Percentiles rank a stretch among this genome's conserved stretches.
phyloP scores from a whole-genome alignment of 1,139 yeast genomes.

The Groenewaldozyma auringiensis region DNA sequence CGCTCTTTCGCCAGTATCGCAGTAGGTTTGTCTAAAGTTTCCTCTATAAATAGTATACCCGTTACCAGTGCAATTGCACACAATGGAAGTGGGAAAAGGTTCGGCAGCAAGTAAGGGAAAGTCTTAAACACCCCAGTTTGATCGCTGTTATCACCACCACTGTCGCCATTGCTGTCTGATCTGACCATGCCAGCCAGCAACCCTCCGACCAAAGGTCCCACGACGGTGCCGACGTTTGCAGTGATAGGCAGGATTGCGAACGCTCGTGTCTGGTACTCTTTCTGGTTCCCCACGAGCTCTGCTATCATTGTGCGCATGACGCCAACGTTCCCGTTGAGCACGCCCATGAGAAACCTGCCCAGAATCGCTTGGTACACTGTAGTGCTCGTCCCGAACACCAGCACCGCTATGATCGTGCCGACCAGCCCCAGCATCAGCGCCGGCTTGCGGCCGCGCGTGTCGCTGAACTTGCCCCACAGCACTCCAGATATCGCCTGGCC shows the following conservation, averaged over 20 bases:
- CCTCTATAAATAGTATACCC: slow-evolving; percentile 48
- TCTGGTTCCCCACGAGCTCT: slow-evolving; percentile 44
- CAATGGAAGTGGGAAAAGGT: slow-evolving; percentile 43
- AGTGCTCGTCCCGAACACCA: slow-evolving; percentile 46
- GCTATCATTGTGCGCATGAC: slow-evolving; percentile 54
- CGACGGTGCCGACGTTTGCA: slow-evolving; percentile 47
- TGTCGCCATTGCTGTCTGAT: slow-evolving; percentile 8
- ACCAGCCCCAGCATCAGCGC: slow-evolving; percentile 43
- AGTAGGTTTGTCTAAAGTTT: slow-evolving; percentile 41
- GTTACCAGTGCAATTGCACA: slow-evolving; percentile 32
- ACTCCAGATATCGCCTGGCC: slow-evolving; percentile 48
- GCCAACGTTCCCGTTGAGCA: slow-evolving; percentile 53
- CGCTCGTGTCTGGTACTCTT: slow-evolving; percentile 52
- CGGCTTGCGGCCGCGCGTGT: slow-evolving; percentile 46
- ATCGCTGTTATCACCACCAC: slow-evolving; percentile 21
- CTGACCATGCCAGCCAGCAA: slow-evolving; percentile 31
- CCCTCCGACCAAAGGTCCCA: slow-evolving; percentile 42
- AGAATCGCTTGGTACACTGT: slow-evolving; percentile 44
- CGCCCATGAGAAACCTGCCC: slow-evolving; percentile 47
- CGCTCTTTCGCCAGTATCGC: slow-evolving; percentile 42
- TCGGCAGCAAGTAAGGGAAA: slow-evolving; percentile 54
- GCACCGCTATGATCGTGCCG: slow-evolving; percentile 43
- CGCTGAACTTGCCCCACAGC: slow-evolving; percentile 52
- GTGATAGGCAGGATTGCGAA: slow-evolving; percentile 51
- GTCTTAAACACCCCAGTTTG: slow-evolving; percentile 28